Conservation (phyloP, 2,329 filamentous ascomycete species). For the Colletotrichum sidae region DNA sequence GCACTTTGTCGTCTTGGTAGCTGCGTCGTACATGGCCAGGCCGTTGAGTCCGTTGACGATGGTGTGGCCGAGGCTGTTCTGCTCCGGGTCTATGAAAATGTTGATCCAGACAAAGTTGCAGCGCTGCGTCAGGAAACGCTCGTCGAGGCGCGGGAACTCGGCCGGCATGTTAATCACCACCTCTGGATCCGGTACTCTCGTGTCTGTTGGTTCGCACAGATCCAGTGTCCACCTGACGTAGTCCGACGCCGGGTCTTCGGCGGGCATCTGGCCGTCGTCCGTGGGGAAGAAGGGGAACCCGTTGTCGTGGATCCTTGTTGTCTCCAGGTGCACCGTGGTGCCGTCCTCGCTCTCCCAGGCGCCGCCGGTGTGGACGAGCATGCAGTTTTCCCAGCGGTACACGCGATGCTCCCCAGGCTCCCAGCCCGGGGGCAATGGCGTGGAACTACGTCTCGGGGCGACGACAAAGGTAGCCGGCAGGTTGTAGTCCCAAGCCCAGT, state of each 20-base stretch:
- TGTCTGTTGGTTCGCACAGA: slow-evolving; percentile 42
- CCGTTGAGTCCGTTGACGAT: slow-evolving; percentile 25
- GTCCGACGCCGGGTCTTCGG: slow-evolving; percentile 51
- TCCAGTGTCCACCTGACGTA: slow-evolving; percentile 56
- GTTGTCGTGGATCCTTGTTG: slow-evolving; percentile 43
- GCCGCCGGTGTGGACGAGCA: slow-evolving; percentile 34
- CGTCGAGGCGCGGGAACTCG: slow-evolving; percentile 59
- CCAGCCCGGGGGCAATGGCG: slow-evolving; percentile 40
- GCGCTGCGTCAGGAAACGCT: slow-evolving; percentile 52
- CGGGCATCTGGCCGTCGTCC: slow-evolving; percentile 37
- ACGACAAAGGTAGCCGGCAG: slow-evolving; percentile 24
- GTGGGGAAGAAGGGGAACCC: slow-evolving; percentile 42
- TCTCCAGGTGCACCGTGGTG: slow-evolving; percentile 11
- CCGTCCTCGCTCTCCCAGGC: slow-evolving; percentile 39
- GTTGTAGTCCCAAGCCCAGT: slow-evolving; percentile 50
- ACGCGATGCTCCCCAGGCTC: slow-evolving; percentile 39
- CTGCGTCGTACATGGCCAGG: slow-evolving; percentile 25
- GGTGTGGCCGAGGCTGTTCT: slow-evolving; percentile 8
- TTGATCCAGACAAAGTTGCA: slow-evolving; percentile 51
- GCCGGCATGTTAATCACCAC: slow-evolving; percentile 50
- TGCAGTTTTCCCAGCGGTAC: slow-evolving; percentile 37
- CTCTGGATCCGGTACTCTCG: slow-evolving; percentile 43
- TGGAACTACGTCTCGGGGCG: slow-evolving; percentile 14
- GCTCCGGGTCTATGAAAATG: slow-evolving; percentile 47
- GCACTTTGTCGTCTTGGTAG: slow-evolving; percentile 40